Evolutionary conservation across 1,284 basidiomycete genomes (phyloP), one percentile per base, ranked within the genome.

Genomic region (Ustilago lituana): DNA sequence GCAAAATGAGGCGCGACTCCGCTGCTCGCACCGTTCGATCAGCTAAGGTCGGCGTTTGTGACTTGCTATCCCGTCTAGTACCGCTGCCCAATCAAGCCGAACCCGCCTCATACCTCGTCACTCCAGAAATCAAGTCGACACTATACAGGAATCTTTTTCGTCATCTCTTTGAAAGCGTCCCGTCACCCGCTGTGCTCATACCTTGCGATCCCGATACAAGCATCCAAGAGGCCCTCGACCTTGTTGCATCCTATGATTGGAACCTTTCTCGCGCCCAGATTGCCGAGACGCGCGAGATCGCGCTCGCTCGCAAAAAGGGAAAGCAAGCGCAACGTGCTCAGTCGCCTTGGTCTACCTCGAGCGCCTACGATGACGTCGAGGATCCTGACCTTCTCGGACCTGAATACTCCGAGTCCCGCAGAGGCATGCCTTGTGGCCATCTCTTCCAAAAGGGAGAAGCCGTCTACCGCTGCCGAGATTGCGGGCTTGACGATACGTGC

Each of bases 391-490:
- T 66, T 6, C 48, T 66, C 10, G 68, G 68, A 7, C 76, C 77
- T 5, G 80, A 82, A 45, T 82, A 82, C 54, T 71, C 73, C 7
- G 68, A 66, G 31, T 65, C 78, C 11, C 67, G 79, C 5, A 54
- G 72, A 47, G 80, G 79, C 12, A 80, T 78, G 79, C 68, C 79
- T 4, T 82, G 80, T 47, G 81, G 81, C 1, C 81, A 82, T 48
- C 76, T 82, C 31, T 82, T 82, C 63, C 66, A 74, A 39, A 79
- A 80, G 45, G 81, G 81, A 32, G 81, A 82, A 55, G 78, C 80
- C 24, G 76, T 82, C 52, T 82, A 81, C 54, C 78, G 81, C 37
- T 82, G 81, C 50, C 55, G 65, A 26, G 79, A 82, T 54, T 82
- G 80, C 56, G 78, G 72, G 17, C 71, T 76, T 15, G 80, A 82